Base-by-base conservation (phyloP, 2,329 filamentous ascomycete species). In the Cyclaneusma minus region DNA sequence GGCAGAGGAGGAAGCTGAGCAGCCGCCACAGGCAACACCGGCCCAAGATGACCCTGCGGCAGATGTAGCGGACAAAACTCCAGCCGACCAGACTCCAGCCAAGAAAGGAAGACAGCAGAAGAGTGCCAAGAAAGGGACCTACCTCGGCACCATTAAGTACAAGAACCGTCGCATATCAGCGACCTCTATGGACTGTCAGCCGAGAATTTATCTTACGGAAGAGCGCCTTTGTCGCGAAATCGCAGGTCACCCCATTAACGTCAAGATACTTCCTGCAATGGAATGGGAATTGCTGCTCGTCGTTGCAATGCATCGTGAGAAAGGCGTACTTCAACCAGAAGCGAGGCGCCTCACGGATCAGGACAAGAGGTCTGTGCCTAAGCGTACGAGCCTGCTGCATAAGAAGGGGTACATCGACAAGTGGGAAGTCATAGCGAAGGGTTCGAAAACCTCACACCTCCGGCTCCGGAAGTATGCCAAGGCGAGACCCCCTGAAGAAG, bases 371-470 rank as follows among this genome's bases (percentile, higher is more conserved):
- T 73, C 68, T 2, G 58, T 74, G 2, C 68, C 69, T 3, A 68
- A 64, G 30, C 55, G 69, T 17, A 75, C 69, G 0, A 66, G 72
- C 35, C 56, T 59, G 3, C 52, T 75, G 2, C 58, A 64, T 4
- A 56, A 57, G 34, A 72, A 73, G 40, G 68, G 68, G 10, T 74
- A 74, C 35, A 64, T 71, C 24, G 60, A 60, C 26, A 75, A 75
- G 44, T 58, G 68, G 21, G 64, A 66, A 4, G 62, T 66, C 2
- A 57, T 72, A 12, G 58, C 68, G 7, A 56, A 61, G 26, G 64
- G 64, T 19, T 65, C 60, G 30, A 70, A 69, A 40, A 72, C 69
- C 2, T 73, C 68, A 50, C 69, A 68, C 41, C 50, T 74, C 28
- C 74, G 68, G 62, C 55, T 73, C 24, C 58, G 60, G 23, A 50